Base-by-base conservation (phyloP, 2,329 filamentous ascomycete genomes). In the Aurifilum marmelostoma region DNA sequence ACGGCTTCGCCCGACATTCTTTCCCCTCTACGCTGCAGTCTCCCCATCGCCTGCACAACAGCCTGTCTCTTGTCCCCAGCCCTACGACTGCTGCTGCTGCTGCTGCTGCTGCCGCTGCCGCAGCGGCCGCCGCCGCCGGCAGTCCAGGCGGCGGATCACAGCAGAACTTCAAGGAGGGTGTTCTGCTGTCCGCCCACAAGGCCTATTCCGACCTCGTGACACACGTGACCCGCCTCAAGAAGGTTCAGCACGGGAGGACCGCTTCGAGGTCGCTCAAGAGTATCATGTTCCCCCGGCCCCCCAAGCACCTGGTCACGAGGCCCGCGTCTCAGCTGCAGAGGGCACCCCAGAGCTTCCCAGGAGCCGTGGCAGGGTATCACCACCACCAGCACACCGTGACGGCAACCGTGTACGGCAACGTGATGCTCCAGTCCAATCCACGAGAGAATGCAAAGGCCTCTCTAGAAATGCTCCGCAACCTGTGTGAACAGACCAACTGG, bases 401-500 rank as follows among this genome's bases (percentile, higher is more conserved):
- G 47, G 74, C 71, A 7, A 72, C 72, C 11, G 64, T 73, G 11
- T 64, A 72, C 29, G 71, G 71, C 12, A 73, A 72, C 21, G 72
- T 74, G 21, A 67, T 75, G 58, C 67, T 72, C 14, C 83, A 84
- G 0, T 65, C 63, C 5, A 62, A 69, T 24, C 83, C 85, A 4
- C 76, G 85, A 29, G 78, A 83, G 67, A 87, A 85, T 72, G 93
- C 93, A 11, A 86, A 84, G 61, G 83, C 86, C 8, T 91, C 92
- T 2, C 80, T 97, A 27, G 88, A 92, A 50, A 88, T 93, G 75
- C 83, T 97, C 27, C 89, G 88, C 21, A 88, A 84, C 72, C 81
- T 97, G 8, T 97, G 93, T 76, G 89, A 92, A 74, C 91, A 95
- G 77, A 93, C 91, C 75, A 86, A 85, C 12, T 96, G 93, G 92